Evolutionary conservation across 306 rosid genomes (phyloP).

Genomic region (Betula pendula): DNA sequence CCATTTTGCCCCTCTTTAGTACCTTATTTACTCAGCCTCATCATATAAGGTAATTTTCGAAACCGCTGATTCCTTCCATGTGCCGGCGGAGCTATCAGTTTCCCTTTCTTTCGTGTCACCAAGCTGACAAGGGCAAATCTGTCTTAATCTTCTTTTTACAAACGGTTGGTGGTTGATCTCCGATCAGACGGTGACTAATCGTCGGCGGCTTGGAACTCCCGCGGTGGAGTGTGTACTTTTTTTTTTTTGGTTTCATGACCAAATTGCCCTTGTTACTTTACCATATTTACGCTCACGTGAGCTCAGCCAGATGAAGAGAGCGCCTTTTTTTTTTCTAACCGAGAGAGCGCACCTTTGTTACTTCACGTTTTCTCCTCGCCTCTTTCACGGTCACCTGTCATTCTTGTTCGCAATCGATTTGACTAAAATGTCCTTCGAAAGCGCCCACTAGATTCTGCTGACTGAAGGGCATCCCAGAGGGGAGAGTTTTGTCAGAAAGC

Average conservation of each 20-base stretch:
- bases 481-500: slow-evolving; percentile 22
- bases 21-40: background rate
- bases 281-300: slow-evolving; percentile 30
- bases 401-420: slow-evolving; percentile 19
- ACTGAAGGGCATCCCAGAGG: background rate
- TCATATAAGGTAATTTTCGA: background rate
- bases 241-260: slow-evolving; percentile 22
- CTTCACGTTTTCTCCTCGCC: slow-evolving; percentile 48
- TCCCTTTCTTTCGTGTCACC: slow-evolving; percentile 16
- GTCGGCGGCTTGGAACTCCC: background rate
- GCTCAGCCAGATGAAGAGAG: slow-evolving; percentile 26
- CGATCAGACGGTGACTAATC: slow-evolving; percentile 8
- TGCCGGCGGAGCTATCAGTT: slow-evolving; percentile 32
- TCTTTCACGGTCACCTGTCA: slow-evolving; percentile 32
- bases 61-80: slow-evolving; percentile 9
- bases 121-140: slow-evolving; percentile 24
- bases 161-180: background rate
- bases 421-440: slow-evolving; percentile 41
- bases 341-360: background rate
- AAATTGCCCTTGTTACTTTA: slow-evolving; percentile 33
- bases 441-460: background rate
- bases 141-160: background rate
- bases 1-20: slow-evolving; percentile 34
- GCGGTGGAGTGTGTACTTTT: background rate
- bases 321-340: no score